Evolutionary conservation across 257 asterid species (phyloP), one percentile per base, ranked within the genome.

Genomic region (Mitragyna speciosa): DNA sequence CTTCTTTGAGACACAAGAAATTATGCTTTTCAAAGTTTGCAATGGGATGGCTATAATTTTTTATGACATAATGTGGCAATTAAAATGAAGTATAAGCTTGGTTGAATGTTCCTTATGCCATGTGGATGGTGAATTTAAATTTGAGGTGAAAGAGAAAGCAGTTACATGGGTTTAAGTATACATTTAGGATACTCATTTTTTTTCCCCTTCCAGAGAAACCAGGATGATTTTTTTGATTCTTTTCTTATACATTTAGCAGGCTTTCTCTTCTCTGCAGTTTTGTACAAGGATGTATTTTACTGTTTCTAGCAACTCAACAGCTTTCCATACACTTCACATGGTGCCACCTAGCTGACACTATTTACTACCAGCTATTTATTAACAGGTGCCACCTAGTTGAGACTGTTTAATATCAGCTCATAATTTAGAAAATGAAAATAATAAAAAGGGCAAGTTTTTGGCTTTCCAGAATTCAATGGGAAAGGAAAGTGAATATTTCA

Each of bases 181-280:
- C 5, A 20, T 2, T 54, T 19, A 30, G 9, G 51, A 48, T 20
- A 68, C 76, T 20, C 12, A 8, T 26, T 76, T 36, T n/a, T 69
- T 76, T 69, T 41, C 47, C 58, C 64, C n/a, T 65, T 36, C 52
- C 7, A 56, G 17, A 75, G 69, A 75, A 74, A 45, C 26, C 45
- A 74, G n/a, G 33, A 28, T 49, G 43, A 19, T 24, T 33, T 41
- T 31, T n/a, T 56, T n/a, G 12, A 75, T 26, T 65, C 48, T 58
- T 75, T 39, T 2, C 24, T 47, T 33, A 41, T 47, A 36, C 24
- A 43, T 36, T 26, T 76, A 20, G 41, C n/a, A 28, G n/a, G 51
- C 36, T 48, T 61, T 20, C n/a, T 26, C 17, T 15, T 48, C 16
- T 26, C 54, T 73, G 16, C 30, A 30, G 28, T 73, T 17, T 51